These are phyloP conservation scores for Polychaeton citri DNA, from an alignment of 2,329 filamentous ascomycete species.

Conservation along the genomic window DNA sequence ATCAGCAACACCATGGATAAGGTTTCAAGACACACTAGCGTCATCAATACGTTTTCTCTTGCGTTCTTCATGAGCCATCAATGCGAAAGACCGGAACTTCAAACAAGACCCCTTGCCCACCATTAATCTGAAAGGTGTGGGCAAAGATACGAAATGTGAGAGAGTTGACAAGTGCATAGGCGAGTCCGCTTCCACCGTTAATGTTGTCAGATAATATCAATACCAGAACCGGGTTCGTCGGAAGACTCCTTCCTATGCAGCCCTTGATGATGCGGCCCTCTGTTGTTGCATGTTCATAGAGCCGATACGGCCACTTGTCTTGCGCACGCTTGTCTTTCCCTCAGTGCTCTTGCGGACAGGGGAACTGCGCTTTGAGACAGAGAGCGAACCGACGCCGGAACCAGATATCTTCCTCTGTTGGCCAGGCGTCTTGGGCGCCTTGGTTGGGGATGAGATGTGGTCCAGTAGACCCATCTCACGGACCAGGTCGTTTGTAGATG, in stretches of 20 bases:
- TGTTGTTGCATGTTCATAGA: neutral
- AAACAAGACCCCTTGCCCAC: too few species aligned
- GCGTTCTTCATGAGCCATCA: too few species aligned
- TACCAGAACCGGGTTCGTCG: neutral
- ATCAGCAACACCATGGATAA: too few species aligned
- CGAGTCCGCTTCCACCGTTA: too few species aligned
- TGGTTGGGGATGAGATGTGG: slow-evolving; percentile 12
- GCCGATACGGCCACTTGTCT: slow-evolving; percentile 38
- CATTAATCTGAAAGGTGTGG: too few species aligned
- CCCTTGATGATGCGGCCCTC: neutral
- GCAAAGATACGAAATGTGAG: neutral
- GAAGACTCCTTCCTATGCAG: neutral
- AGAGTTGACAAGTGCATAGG: too few species aligned
- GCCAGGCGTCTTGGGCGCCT: slow-evolving; percentile 32
- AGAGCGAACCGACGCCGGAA: slow-evolving; percentile 31
- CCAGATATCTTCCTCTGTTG: slow-evolving; percentile 22
- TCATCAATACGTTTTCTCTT: too few species aligned
- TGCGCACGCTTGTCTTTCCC: slow-evolving; percentile 35
- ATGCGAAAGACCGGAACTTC: too few species aligned
- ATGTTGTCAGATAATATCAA: too few species aligned
- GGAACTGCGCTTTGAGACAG: slow-evolving; percentile 32
- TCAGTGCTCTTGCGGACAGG: slow-evolving; percentile 33
- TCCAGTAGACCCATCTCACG: slow-evolving; percentile 12
- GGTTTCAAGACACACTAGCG: too few species aligned
- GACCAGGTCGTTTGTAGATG: slow-evolving; percentile 12